Percentiles rank a stretch among this genome's conserved stretches.
Conservation (phyloP, 768 basidiomycete species). For the Royoungia palumana region DNA sequence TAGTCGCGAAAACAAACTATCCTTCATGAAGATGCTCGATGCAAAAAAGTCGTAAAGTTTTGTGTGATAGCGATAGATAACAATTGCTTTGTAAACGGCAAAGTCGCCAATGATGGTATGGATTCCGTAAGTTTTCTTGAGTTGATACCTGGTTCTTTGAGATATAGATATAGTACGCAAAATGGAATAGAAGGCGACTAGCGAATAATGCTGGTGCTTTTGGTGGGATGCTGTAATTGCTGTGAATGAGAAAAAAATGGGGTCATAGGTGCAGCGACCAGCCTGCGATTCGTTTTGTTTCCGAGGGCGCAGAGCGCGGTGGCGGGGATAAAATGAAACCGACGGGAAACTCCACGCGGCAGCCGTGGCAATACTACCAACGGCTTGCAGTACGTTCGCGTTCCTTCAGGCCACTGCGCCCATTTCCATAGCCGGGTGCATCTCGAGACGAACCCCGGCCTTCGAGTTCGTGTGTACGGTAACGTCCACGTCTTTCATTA, state of each 20-base stretch:
- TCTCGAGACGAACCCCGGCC: constrained; percentile 38
- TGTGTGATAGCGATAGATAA: constrained; percentile 32
- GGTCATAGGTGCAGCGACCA: constrained; percentile 26
- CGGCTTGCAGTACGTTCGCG: constrained; percentile 34
- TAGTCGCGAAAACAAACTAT: constrained; percentile 22
- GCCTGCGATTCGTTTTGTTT: constrained; percentile 21
- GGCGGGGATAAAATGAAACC: neutral
- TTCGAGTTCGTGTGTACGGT: constrained; percentile 52
- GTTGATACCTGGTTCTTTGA: constrained; percentile 30
- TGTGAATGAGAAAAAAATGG: constrained; percentile 8
- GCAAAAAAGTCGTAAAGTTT: constrained; percentile 20
- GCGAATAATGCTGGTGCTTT: constrained; percentile 27
- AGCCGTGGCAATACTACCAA: constrained; percentile 17
- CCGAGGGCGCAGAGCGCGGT: constrained; percentile 5
- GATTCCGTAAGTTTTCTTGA: constrained; percentile 32
- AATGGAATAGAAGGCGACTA: constrained; percentile 29
- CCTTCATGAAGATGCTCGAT: constrained; percentile 28
- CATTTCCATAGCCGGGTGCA: constrained; percentile 61
- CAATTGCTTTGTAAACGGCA: constrained; percentile 31
- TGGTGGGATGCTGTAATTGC: constrained; percentile 21
- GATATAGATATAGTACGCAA: constrained; percentile 37
- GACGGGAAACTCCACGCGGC: constrained; percentile 1
- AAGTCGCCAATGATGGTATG: constrained; percentile 29
- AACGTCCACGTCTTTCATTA: constrained; percentile 48
- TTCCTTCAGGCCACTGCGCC: constrained; percentile 59